phyloP scores from a whole-genome alignment of 2,329 filamentous ascomycete genomes.

The Nemania sp. region DNA sequence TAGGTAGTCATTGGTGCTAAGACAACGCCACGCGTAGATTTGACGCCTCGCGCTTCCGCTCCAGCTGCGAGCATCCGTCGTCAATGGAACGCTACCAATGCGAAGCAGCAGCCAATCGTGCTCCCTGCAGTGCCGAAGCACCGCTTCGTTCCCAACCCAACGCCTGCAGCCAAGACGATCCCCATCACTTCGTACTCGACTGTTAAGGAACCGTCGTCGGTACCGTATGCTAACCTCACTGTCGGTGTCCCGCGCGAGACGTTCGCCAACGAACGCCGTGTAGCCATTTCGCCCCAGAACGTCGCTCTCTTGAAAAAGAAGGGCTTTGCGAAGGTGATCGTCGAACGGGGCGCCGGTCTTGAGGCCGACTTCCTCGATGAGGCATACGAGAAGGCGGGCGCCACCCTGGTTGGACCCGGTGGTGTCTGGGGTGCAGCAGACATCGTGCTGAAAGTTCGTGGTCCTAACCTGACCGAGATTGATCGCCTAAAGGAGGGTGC shows the following conservation, averaged over 20 bases:
- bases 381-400: conserved; percentile 77
- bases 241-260: conserved; percentile 81
- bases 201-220: conserved; percentile 46
- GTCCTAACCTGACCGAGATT: conserved; percentile 71
- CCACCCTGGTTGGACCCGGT: conserved; percentile 70
- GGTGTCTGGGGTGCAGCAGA: conserved; percentile 75
- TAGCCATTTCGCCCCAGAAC: conserved; percentile 84
- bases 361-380: conserved; percentile 77
- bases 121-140: conserved; percentile 35
- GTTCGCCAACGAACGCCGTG: conserved; percentile 77
- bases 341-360: conserved; percentile 79
- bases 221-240: conserved; percentile 71
- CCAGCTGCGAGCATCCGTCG: conserved; percentile 25
- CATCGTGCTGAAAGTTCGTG: conserved; percentile 82
- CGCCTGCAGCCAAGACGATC: conserved; percentile 30
- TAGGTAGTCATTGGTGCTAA: conserved; percentile 31
- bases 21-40: conserved; percentile 32
- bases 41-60: conserved; percentile 26
- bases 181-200: conserved; percentile 38
- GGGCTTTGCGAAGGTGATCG: conserved; percentile 74
- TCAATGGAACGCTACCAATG: conserved; percentile 37
- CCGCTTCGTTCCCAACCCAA: conserved; percentile 23
- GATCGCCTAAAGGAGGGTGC: conserved; percentile 68
- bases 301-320: conserved; percentile 82
- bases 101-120: conserved; percentile 37